Conservation (phyloP, 2,329 filamentous ascomycete genomes). For the Fonsecaea erecta region DNA sequence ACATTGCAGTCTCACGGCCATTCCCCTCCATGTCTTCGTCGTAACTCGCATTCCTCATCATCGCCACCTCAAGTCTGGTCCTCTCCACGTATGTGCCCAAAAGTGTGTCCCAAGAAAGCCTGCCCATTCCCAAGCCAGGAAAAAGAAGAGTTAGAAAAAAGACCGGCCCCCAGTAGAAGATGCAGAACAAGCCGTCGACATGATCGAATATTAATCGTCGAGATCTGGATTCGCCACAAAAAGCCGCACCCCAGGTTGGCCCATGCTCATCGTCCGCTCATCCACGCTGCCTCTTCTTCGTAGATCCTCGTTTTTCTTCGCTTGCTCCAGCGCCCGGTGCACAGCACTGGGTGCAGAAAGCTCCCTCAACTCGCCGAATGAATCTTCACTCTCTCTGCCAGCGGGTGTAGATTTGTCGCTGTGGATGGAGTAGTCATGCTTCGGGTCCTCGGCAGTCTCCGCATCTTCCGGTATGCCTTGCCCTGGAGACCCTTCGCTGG, state of each 20-base stretch:
- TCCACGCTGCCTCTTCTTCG: slow-evolving; percentile 55
- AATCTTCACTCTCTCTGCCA: slow-evolving; percentile 52
- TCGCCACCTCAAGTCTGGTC: neutral
- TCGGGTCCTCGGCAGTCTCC: slow-evolving; percentile 44
- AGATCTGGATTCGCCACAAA: slow-evolving; percentile 56
- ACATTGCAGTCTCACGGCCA: neutral
- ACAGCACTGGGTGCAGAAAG: slow-evolving; percentile 53
- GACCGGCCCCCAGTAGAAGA: neutral
- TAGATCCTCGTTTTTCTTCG: slow-evolving; percentile 50
- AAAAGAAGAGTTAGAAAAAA: too few species aligned
- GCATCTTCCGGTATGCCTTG: slow-evolving; percentile 49
- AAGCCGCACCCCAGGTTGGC: slow-evolving; percentile 46
- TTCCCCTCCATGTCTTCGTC: neutral
- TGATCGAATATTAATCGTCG: slow-evolving; percentile 39
- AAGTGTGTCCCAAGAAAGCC: neutral
- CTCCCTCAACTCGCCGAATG: slow-evolving; percentile 60
- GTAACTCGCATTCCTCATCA: neutral
- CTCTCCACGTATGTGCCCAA: neutral
- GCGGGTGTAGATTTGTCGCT: slow-evolving; percentile 39
- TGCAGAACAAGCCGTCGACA: neutral
- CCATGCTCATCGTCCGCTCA: slow-evolving; percentile 54
- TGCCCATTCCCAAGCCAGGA: neutral
- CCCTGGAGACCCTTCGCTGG: slow-evolving; percentile 42
- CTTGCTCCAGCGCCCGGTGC: slow-evolving; percentile 46
- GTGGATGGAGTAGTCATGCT: slow-evolving; percentile 39